A percentile compares a stretch with the other conserved stretches of the same genome.
phyloP scores from a whole-genome alignment of 2,329 filamentous ascomycete genomes.

The Fusarium sp. region DNA sequence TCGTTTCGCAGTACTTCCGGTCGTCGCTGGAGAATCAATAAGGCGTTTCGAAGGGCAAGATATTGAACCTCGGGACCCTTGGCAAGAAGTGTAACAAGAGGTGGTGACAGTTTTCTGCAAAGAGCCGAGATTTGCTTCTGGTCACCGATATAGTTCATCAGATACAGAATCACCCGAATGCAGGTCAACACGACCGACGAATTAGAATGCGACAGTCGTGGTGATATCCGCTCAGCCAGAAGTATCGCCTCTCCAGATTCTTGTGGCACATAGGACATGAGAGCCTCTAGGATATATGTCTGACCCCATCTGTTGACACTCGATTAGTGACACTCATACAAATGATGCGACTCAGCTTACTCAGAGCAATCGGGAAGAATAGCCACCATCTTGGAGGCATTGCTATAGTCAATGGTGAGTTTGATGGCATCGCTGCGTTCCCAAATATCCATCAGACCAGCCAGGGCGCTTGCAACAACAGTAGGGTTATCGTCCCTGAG shows the following conservation, averaged over 20 bases:
- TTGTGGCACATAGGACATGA: slow-evolving; percentile 98
- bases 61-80: slow-evolving; percentile 99
- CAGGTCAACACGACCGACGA: slow-evolving; percentile 96
- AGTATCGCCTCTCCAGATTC: slow-evolving; percentile 89
- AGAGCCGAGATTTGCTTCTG: slow-evolving; percentile 88
- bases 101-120: slow-evolving; percentile 93
- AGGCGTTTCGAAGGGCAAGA: slow-evolving; percentile 89
- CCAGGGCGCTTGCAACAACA: slow-evolving; percentile 93
- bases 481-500: slow-evolving; percentile 97
- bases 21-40: slow-evolving; percentile 91
- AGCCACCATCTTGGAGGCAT: slow-evolving; percentile 97
- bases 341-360: slow-evolving; percentile 65
- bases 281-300: slow-evolving; percentile 95
- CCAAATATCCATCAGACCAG: slow-evolving; percentile 96
- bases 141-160: slow-evolving; percentile 98
- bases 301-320: slow-evolving; percentile 83
- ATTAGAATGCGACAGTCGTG: slow-evolving; percentile 96
- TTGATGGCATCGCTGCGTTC: slow-evolving; percentile 97
- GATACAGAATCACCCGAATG: slow-evolving; percentile 94
- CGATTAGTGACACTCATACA: slow-evolving; percentile 22
- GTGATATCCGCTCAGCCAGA: slow-evolving; percentile 91
- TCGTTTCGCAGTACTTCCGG: slow-evolving; percentile 96
- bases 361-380: slow-evolving; percentile 97
- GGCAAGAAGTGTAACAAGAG: slow-evolving; percentile 91
- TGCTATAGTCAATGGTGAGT: slow-evolving; percentile 96